These are phyloP conservation scores for Komagataella phaffii DNA, from an alignment of 805 yeast species.

Conservation along the genomic window DNA sequence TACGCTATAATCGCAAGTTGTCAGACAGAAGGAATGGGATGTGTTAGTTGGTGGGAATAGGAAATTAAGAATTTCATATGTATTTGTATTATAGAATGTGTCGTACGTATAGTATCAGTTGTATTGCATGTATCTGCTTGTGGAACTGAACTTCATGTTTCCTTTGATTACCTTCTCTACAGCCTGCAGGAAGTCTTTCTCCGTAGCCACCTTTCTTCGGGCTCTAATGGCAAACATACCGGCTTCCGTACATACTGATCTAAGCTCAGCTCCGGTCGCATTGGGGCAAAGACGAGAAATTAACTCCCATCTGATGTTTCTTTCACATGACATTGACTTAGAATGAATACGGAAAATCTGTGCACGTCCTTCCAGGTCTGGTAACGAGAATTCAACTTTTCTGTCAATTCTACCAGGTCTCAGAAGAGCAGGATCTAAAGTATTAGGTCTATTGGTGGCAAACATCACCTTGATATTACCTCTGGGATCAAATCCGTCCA, in stretches of 20 bases:
- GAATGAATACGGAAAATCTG: conserved; percentile 95
- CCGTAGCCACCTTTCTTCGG: conserved; percentile 95
- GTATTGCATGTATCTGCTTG: conserved; percentile 97
- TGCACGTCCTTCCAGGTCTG: conserved; percentile 96
- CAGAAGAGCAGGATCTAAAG: conserved; percentile 91
- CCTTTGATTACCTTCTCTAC: conserved; percentile 99
- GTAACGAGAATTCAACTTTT: conserved; percentile 92
- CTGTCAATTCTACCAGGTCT: conserved; percentile 99
- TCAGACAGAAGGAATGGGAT: conserved; percentile 94
- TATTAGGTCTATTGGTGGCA: conserved; percentile 97
- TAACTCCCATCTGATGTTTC: conserved; percentile 96
- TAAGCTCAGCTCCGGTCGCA: conserved; percentile 95
- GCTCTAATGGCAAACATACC: conserved; percentile 99
- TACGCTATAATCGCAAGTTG: conserved; percentile 82
- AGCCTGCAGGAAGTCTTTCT: conserved; percentile 93
- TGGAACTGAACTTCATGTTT: conserved; percentile 92
- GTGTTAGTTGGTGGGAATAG: conserved; percentile 92
- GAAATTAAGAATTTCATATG: background rate
- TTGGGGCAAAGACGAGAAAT: conserved; percentile 96
- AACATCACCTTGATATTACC: conserved; percentile 99
- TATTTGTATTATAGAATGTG: background rate
- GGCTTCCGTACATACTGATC: conserved; percentile 98
- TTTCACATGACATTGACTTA: conserved; percentile 94
- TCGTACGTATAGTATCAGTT: conserved; percentile 29
- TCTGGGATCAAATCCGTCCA: conserved; percentile 97